Percentiles rank a stretch among this genome's conserved stretches.
These are phyloP conservation scores for Favolaschia claudopus DNA, from an alignment of 768 basidiomycete species.

Conservation along the genomic window DNA sequence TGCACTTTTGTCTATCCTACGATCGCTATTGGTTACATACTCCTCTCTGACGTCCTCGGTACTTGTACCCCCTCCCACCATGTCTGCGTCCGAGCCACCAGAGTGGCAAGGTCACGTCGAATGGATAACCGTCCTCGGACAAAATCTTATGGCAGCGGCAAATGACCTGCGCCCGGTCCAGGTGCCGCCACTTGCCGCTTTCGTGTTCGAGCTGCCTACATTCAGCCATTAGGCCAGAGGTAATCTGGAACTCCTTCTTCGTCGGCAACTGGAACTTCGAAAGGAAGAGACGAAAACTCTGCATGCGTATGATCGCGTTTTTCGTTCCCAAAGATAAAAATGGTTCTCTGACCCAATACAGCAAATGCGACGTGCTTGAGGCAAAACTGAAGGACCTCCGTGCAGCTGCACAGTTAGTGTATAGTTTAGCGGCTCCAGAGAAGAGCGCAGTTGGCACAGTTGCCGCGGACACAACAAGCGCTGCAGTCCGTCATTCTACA, in stretches of 20 bases:
- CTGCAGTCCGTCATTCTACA: background rate
- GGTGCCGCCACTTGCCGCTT: constrained; percentile 47
- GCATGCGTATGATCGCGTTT: constrained; percentile 66
- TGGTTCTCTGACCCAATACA: constrained; percentile 31
- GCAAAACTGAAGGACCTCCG: constrained; percentile 66
- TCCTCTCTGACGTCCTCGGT: constrained; percentile 76
- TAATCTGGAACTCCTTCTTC: constrained; percentile 85
- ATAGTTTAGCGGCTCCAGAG: background rate
- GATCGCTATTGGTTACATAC: constrained; percentile 81
- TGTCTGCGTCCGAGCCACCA: constrained; percentile 54
- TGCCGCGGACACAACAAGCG: background rate
- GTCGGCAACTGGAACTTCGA: constrained; percentile 76
- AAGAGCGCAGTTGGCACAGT: background rate
- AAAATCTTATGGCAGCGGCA: constrained; percentile 90
- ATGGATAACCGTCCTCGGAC: constrained; percentile 82
- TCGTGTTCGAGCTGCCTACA: constrained; percentile 7
- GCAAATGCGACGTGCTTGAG: constrained; percentile 79
- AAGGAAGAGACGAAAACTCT: constrained; percentile 73
- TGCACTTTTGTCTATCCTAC: constrained; percentile 73
- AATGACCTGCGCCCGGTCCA: constrained; percentile 92
- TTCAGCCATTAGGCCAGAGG: constrained; percentile 66
- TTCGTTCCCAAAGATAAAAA: background rate
- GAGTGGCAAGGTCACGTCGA: constrained; percentile 81
- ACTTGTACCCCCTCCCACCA: constrained; percentile 67
- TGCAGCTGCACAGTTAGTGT: constrained; percentile 35